A percentile compares a stretch with the other conserved stretches of the same genome.
phyloP scores from a whole-genome alignment of 768 basidiomycete species.

The Suillus alpinus region DNA sequence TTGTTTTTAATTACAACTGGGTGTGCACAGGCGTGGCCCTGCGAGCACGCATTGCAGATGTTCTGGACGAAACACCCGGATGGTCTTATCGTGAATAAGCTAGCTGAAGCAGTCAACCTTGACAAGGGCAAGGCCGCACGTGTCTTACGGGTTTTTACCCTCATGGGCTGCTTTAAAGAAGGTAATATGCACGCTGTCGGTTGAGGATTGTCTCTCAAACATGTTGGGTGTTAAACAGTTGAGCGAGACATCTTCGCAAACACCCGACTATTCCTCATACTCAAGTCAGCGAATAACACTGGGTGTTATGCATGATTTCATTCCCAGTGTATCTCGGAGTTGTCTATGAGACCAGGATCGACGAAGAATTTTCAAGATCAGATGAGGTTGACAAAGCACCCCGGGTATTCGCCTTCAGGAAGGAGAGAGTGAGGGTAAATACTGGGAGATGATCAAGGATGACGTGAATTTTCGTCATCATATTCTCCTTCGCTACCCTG shows the following conservation, averaged over 20 bases:
- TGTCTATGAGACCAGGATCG: constrained; percentile 24
- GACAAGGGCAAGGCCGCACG: constrained; percentile 28
- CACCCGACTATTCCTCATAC: constrained; percentile 31
- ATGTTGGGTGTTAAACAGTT: too few relatives aligned
- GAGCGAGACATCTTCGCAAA: constrained; percentile 28
- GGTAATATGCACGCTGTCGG: constrained; percentile 2
- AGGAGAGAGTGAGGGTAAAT: constrained; percentile 12
- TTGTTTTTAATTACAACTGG: constrained; percentile 22
- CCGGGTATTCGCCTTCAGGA: constrained; percentile 17
- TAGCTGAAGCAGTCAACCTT: constrained; percentile 21
- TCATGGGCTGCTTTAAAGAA: constrained; percentile 31
- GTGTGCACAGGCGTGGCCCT: constrained; percentile 23
- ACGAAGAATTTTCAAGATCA: constrained; percentile 23
- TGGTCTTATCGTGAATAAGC: constrained; percentile 25
- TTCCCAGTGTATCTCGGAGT: constrained; percentile 11
- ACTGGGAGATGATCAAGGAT: constrained; percentile 27
- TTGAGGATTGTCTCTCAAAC: neutral
- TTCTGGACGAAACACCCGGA: constrained; percentile 20
- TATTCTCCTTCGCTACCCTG: neutral
- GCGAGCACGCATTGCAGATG: constrained; percentile 26
- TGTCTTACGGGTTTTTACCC: constrained; percentile 28
- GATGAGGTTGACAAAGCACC: constrained; percentile 20
- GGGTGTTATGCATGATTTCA: too few relatives aligned
- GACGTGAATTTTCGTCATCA: constrained; percentile 15
- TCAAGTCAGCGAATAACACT: constrained; percentile 14